Percentiles rank a stretch among this genome's conserved stretches.
Conservation (phyloP, 768 basidiomycete genomes). For the Hygrocybe coccinea region DNA sequence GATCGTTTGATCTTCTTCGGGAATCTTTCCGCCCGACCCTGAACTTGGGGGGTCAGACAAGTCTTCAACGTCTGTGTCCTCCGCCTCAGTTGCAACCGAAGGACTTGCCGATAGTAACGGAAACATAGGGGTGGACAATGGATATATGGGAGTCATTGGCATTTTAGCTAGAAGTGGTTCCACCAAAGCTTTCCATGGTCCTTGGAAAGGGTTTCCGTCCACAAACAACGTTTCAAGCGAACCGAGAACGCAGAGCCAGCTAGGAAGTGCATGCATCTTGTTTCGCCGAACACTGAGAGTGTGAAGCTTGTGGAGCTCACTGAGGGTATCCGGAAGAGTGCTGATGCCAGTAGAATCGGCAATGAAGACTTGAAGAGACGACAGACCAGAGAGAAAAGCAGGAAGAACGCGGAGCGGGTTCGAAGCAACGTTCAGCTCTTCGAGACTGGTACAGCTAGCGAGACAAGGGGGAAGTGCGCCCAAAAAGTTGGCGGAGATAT, state of each 20-base stretch:
- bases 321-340: slow-evolving; percentile 70
- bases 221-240: slow-evolving; percentile 81
- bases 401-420: slow-evolving; percentile 94
- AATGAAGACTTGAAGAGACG: slow-evolving; percentile 78
- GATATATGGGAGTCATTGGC: slow-evolving; percentile 57
- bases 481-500: slow-evolving; percentile 87
- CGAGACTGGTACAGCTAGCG: slow-evolving; percentile 72
- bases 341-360: slow-evolving; percentile 86
- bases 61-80: slow-evolving; percentile 51
- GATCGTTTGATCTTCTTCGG: slow-evolving; percentile 72
- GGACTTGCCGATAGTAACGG: slow-evolving; percentile 46
- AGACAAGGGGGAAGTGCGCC: slow-evolving; percentile 79
- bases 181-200: slow-evolving; percentile 86
- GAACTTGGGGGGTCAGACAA: slow-evolving; percentile 46
- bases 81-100: slow-evolving; percentile 39
- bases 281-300: slow-evolving; percentile 88
- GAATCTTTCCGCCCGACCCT: slow-evolving; percentile 29
- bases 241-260: slow-evolving; percentile 89
- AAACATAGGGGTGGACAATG: slow-evolving; percentile 60
- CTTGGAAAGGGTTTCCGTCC: slow-evolving; percentile 95
- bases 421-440: slow-evolving; percentile 89
- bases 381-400: slow-evolving; percentile 72
- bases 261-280: slow-evolving; percentile 82
- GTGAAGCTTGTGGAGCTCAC: slow-evolving; percentile 72
- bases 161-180: slow-evolving; percentile 71